These are phyloP conservation scores for Penicillium canescens DNA, from an alignment of 495 filamentous ascomycete species.

Conservation along the genomic window DNA sequence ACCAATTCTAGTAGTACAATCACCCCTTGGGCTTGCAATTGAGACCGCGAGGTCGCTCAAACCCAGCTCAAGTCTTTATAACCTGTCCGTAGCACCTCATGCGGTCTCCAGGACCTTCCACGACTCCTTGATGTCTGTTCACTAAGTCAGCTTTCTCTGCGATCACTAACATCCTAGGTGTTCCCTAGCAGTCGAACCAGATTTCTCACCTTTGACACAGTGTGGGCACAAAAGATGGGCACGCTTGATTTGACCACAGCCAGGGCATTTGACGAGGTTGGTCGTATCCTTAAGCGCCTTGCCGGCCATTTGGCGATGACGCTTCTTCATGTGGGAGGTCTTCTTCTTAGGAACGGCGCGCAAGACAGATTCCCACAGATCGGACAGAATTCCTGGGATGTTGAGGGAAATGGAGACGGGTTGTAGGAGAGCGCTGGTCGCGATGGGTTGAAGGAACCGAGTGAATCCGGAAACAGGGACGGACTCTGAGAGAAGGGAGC, in stretches of 20 bases:
- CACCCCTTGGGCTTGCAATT: conserved; percentile 5
- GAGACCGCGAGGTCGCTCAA: not conserved
- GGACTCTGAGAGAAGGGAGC: conserved; percentile 3
- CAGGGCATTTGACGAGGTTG: conserved; percentile 79
- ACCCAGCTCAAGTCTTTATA: not conserved
- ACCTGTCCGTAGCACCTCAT: conserved; percentile 7
- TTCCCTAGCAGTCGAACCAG: not conserved
- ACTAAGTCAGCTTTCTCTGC: conserved; percentile 13
- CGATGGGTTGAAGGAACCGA: conserved; percentile 11
- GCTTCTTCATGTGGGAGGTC: conserved; percentile 95
- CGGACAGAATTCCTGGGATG: conserved; percentile 61
- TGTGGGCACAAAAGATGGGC: conserved; percentile 84
- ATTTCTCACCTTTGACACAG: conserved; percentile 66
- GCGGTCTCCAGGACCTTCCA: conserved; percentile 27
- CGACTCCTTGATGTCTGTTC: conserved; percentile 28
- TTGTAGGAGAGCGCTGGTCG: conserved; percentile 19
- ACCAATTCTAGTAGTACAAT: conserved; percentile 33
- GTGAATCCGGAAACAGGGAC: conserved; percentile 15
- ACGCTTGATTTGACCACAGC: conserved; percentile 83
- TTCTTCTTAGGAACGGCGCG: conserved; percentile 98
- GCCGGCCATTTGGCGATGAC: conserved; percentile 88
- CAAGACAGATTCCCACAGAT: conserved; percentile 89
- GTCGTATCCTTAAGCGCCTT: conserved; percentile 91
- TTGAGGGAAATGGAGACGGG: conserved; percentile 36
- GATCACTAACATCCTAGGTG: not conserved